Percentiles rank a stretch among this genome's conserved stretches.
Evolutionary conservation across 352 stramenopile genomes (phyloP).

Genomic region (Phytophthora europaea): DNA sequence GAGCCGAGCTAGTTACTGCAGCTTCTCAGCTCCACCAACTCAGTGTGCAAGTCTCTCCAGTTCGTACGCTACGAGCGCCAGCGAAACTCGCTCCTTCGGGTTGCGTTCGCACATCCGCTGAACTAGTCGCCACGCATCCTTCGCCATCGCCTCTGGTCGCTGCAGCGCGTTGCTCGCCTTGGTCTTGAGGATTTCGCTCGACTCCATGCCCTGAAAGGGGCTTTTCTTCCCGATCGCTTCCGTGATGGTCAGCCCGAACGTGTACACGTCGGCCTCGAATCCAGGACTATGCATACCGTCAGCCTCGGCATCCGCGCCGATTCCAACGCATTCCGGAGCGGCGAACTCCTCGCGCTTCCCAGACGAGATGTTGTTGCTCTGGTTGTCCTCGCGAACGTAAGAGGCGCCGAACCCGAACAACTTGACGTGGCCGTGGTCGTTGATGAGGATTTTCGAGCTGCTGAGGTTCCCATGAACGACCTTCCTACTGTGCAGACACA

Average conservation of each 20-base stretch:
- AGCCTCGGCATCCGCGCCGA: constrained; percentile 1
- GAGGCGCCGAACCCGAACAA: constrained; percentile 46
- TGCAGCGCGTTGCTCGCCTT: constrained; percentile 11
- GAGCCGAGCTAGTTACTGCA: too few species aligned
- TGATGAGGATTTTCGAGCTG: constrained; percentile 48
- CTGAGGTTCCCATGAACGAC: constrained; percentile 52
- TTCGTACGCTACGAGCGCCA: background rate
- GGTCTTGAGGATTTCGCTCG: background rate
- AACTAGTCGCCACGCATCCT: constrained; percentile 17
- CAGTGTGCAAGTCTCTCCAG: background rate
- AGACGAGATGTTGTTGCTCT: constrained; percentile 26
- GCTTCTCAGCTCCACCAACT: background rate
- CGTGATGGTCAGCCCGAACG: constrained; percentile 44
- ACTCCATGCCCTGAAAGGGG: constrained; percentile 9
- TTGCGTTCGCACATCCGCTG: background rate
- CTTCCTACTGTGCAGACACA: constrained; percentile 41
- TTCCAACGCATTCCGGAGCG: constrained; percentile 35
- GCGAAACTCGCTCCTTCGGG: constrained; percentile 2
- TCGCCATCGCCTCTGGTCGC: constrained; percentile 4
- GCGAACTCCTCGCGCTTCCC: constrained; percentile 30
- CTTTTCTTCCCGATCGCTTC: constrained; percentile 30
- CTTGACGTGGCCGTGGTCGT: constrained; percentile 32
- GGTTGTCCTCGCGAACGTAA: constrained; percentile 36
- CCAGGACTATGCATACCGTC: constrained; percentile 9
- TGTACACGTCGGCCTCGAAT: constrained; percentile 48